A percentile compares a stretch with the other conserved stretches of the same genome.
These are phyloP conservation scores for Sanghuangporus sanghuang DNA, from an alignment of 1,284 basidiomycete species.

Conservation along the genomic window DNA sequence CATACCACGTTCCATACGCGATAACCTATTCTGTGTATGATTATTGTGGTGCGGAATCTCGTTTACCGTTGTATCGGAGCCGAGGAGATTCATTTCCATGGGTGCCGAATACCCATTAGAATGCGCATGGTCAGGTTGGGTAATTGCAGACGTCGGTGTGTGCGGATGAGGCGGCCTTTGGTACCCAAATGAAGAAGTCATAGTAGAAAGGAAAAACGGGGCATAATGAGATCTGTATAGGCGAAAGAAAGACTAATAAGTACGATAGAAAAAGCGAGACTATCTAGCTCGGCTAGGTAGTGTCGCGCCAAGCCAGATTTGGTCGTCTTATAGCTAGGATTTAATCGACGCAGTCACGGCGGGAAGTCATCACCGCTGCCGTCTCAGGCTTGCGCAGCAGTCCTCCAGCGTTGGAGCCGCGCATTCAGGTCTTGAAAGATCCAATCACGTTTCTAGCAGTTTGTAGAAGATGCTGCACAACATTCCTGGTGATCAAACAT, in stretches of 20 bases:
- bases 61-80: background rate
- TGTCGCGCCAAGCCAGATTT: background rate
- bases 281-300: background rate
- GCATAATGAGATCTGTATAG: background rate
- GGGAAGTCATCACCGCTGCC: background rate
- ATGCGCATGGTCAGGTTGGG: background rate
- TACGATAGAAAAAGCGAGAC: background rate
- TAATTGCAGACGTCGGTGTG: background rate
- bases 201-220: background rate
- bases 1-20: slow-evolving; percentile 10
- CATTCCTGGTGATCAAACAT: too few relatives aligned
- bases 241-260: background rate
- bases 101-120: background rate
- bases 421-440: too few relatives aligned
- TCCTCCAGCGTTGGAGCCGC: background rate
- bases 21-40: background rate
- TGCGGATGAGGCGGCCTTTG: background rate
- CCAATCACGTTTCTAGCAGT: too few relatives aligned
- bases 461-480: too few relatives aligned
- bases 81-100: background rate
- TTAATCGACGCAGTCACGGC: background rate
- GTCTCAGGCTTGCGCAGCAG: background rate
- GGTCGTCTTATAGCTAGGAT: background rate
- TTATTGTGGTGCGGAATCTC: background rate
- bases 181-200: background rate